Percentiles rank a stretch among this genome's conserved stretches.
Conservation (phyloP, 2,329 filamentous ascomycete genomes). For the Parascedosporium putredinis region DNA sequence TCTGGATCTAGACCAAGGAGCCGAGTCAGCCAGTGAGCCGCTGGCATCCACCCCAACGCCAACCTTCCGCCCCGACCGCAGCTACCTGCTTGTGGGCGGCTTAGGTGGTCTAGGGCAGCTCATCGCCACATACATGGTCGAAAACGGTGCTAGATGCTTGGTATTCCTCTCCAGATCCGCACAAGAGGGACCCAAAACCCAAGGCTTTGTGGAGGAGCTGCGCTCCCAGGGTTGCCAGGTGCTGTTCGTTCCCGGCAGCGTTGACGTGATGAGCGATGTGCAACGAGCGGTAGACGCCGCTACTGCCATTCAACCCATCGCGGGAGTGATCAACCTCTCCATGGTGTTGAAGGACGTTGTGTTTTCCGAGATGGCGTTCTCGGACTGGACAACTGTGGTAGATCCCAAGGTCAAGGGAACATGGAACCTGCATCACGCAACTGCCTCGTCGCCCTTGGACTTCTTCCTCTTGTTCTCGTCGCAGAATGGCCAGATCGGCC, state of each 20-base stretch:
- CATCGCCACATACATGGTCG: slow-evolving; percentile 16
- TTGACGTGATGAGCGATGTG: slow-evolving; percentile 19
- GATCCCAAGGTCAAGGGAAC: slow-evolving; percentile 24
- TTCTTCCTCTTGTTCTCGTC: too few relatives aligned
- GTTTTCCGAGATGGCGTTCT: slow-evolving; percentile 20
- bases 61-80: neutral
- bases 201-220: slow-evolving; percentile 15
- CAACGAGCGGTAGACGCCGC: slow-evolving; percentile 12
- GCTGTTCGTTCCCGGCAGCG: slow-evolving; percentile 20
- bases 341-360: neutral
- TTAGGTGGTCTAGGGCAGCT: slow-evolving; percentile 18
- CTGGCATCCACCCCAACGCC: neutral
- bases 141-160: slow-evolving; percentile 17
- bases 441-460: slow-evolving; percentile 16
- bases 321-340: neutral
- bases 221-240: slow-evolving; percentile 12
- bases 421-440: slow-evolving; percentile 23
- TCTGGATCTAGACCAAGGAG: neutral
- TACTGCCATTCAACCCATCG: neutral
- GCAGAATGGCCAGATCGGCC: slow-evolving; percentile 22
- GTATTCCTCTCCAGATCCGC: slow-evolving; percentile 14
- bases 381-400: slow-evolving; percentile 18
- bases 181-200: too few relatives aligned
- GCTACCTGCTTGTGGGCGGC: slow-evolving; percentile 19
- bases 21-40: too few relatives aligned